A percentile compares a stretch with the other conserved stretches of the same genome.
Conservation (phyloP, 2,329 filamentous ascomycete species). For the Gnomoniopsis smithogilvyi region DNA sequence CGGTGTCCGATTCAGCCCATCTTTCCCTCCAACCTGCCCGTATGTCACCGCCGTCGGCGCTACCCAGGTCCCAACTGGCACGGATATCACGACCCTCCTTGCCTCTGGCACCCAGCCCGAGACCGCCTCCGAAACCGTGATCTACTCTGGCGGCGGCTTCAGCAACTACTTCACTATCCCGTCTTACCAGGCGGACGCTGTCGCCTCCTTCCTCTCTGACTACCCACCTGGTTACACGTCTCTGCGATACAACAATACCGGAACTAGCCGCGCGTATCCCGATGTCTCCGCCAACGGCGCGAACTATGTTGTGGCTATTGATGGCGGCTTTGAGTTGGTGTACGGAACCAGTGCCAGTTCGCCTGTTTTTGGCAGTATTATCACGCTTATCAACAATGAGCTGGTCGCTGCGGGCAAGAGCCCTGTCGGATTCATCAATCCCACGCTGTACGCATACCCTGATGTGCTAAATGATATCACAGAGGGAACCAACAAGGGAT, state of each 20-base stretch:
- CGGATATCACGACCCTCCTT: conserved; percentile 8
- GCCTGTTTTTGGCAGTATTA: conserved; percentile 13
- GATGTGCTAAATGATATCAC: conserved; percentile 23
- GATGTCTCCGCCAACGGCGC: conserved; percentile 16
- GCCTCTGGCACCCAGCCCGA: conserved; percentile 15
- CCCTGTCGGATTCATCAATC: conserved; percentile 17
- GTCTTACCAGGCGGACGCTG: conserved; percentile 15
- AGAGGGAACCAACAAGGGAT: conserved; percentile 25
- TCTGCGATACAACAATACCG: conserved; percentile 13
- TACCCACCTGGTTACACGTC: conserved; percentile 13
- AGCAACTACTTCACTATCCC: conserved; percentile 15
- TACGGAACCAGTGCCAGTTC: conserved; percentile 15
- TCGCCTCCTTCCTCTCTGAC: conserved; percentile 11
- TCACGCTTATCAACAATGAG: conserved; percentile 17
- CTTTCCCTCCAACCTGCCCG: conserved; percentile 41
- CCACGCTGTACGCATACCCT: conserved; percentile 12
- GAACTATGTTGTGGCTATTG: conserved; percentile 15
- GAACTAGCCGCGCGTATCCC: conserved; percentile 13
- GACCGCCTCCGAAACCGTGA: conserved; percentile 15
- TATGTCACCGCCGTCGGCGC: conserved; percentile 43
- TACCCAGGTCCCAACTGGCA: conserved; percentile 14
- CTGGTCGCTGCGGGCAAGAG: conserved; percentile 13
- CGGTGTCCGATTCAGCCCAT: conserved; percentile 37
- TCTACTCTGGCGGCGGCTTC: conserved; percentile 17
- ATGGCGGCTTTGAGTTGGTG: conserved; percentile 11